These are phyloP conservation scores for Cymbidium sinense DNA, from an alignment of 106 monocot species.

Conservation along the genomic window DNA sequence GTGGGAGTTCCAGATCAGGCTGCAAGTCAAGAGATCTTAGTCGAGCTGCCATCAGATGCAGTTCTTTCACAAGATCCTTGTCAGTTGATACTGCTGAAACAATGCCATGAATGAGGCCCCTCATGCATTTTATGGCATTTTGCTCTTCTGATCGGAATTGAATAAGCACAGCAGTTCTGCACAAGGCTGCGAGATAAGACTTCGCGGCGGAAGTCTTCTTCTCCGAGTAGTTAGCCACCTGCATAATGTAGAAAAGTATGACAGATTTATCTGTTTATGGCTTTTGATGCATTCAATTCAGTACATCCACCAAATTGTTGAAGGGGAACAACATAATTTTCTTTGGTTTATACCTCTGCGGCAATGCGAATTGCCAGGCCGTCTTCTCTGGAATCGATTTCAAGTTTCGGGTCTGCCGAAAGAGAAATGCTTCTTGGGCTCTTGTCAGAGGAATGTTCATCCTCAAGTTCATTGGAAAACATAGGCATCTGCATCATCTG, in stretches of 20 bases:
- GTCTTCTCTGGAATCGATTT: slow-evolving; percentile 57
- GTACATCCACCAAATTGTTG: no score
- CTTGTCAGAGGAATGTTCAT: slow-evolving; percentile 16
- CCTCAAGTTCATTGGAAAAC: slow-evolving; percentile 30
- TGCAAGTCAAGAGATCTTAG: slow-evolving; percentile 61
- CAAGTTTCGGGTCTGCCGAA: slow-evolving; percentile 22
- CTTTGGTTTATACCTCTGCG: slow-evolving; percentile 47
- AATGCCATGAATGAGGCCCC: slow-evolving; percentile 50
- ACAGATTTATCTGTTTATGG: no score
- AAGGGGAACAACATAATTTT: no score
- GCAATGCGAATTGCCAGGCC: slow-evolving; percentile 90
- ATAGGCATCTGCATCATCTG: slow-evolving; percentile 90
- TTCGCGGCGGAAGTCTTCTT: slow-evolving; percentile 71
- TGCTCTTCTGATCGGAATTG: slow-evolving; percentile 61
- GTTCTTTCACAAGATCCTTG: slow-evolving; percentile 60
- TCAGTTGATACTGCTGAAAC: slow-evolving; percentile 30
- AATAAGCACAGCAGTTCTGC: slow-evolving; percentile 34
- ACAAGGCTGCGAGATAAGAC: slow-evolving; percentile 66
- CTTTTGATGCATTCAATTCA: no score
- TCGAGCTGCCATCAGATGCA: slow-evolving; percentile 42
- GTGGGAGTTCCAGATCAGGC: slow-evolving; percentile 51
- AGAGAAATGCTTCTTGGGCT: slow-evolving; percentile 14
- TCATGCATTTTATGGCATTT: slow-evolving; percentile 75
- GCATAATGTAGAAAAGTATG: background rate
- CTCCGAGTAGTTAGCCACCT: slow-evolving; percentile 53